phyloP scores from a whole-genome alignment of 1,139 yeast genomes.

The Hemisphaericaspora xylanilytica region DNA sequence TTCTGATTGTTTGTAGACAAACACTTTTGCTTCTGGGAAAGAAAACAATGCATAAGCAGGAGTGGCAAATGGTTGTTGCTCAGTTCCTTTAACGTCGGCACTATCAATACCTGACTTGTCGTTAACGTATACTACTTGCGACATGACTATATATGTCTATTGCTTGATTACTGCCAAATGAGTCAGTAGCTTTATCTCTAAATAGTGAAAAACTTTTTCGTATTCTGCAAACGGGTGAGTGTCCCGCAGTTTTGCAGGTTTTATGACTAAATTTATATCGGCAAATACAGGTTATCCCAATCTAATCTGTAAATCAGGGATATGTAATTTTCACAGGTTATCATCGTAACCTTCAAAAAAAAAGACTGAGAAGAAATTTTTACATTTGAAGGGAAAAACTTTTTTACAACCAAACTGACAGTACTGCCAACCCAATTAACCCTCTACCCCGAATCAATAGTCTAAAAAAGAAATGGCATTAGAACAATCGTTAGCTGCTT shows the following conservation, averaged over 20 bases:
- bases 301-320: not conserved
- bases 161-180: too few relatives aligned
- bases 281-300: not conserved
- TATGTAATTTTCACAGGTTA: not conserved
- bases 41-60: constrained; percentile 78
- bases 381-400: too few relatives aligned
- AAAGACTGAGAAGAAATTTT: too few relatives aligned
- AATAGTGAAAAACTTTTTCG: constrained; percentile 1
- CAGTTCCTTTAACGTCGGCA: constrained; percentile 54
- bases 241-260: too few relatives aligned
- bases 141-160: too few relatives aligned
- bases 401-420: too few relatives aligned
- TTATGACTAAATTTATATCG: too few relatives aligned
- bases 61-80: constrained; percentile 69
- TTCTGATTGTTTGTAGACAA: constrained; percentile 63
- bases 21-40: constrained; percentile 57
- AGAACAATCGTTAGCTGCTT: constrained; percentile 57
- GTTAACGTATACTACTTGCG: constrained; percentile 55
- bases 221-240: too few relatives aligned
- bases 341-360: too few relatives aligned
- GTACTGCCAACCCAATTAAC: not conserved
- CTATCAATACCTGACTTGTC: constrained; percentile 70
- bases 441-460: not conserved
- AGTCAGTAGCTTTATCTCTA: not conserved
- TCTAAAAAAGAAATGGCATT: constrained; percentile 48